Evolutionary conservation across 768 basidiomycete genomes (phyloP), one percentile per base, ranked within the genome.

Genomic region (Lentinus brumalis): DNA sequence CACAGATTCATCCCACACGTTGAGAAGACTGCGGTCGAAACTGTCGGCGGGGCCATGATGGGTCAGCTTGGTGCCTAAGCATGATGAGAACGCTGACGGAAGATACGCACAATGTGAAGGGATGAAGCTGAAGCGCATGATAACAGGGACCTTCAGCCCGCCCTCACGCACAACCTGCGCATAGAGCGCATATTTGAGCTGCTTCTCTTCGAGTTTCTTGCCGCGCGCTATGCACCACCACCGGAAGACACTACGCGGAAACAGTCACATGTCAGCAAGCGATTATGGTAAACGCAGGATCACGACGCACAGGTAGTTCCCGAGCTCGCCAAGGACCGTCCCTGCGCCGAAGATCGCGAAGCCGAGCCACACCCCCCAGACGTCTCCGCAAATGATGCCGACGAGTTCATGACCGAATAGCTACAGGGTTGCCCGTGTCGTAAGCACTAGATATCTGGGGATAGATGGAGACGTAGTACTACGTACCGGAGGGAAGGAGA

Each of bases 331-430:
- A 0, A 94, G 47, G 46, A 64, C 85, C 0, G 92, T 94, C 0
- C 92, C 91, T 6, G 86, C 89, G 2, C 83, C 83, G 10, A 91
- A 90, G 69, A 97, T 96, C 0, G 75, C 94, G 66, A 96, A 96
- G 1, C 94, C 94, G 30, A 82, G 69, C 82, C 94, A 88, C 1
- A 94, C 75, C 2, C 92, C 93, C 92, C 92, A 96, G 3, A 96
- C 91, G 41, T 95, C 72, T 12, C 95, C 94, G 66, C 91, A 92
- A 3, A 96, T 77, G 38, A 95, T 81, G 21, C 91, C 91, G 45
- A 96, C 79, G 58, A 96, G 88, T 78, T 96, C 95, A 65, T 96
- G 93, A 5, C 95, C 95, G 67, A 95, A 94, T 12, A 96, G 83
- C 82, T 91, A 26, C 21, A 26, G 21, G 21, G 2, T 26, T 26